Conservation (phyloP, 441 rosid species). For the Raphanus hybrid region DNA sequence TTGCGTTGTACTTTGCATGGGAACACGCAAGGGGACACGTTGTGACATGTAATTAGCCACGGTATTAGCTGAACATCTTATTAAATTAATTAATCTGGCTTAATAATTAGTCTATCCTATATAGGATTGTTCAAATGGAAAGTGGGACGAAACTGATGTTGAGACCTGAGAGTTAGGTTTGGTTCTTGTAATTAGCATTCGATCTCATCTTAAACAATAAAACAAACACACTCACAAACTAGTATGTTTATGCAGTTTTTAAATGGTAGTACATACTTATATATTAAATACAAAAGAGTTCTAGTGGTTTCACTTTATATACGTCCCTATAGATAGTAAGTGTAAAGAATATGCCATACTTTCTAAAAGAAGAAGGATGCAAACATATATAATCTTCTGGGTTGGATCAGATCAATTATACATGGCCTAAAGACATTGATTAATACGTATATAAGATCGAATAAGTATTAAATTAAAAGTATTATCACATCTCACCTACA, state of each 20-base stretch:
- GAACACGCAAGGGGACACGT: slow-evolving; percentile 44
- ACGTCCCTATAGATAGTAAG: slow-evolving; percentile 30
- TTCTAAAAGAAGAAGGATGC: slow-evolving; percentile 34
- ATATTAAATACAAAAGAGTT: not conserved
- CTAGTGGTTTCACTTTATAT: slow-evolving; percentile 29
- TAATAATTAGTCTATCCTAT: slow-evolving; percentile 29
- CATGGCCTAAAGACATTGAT: slow-evolving; percentile 30
- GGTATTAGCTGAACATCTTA: not conserved
- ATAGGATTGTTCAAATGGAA: slow-evolving; percentile 10
- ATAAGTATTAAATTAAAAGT: not conserved
- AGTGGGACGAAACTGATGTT: slow-evolving; percentile 37
- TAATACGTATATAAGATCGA: slow-evolving; percentile 14
- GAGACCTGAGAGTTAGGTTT: slow-evolving; percentile 34
- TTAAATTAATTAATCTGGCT: not conserved
- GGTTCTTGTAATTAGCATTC: slow-evolving; percentile 24
- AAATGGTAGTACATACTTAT: not conserved
- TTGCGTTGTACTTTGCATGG: slow-evolving; percentile 43
- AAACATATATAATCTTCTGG: not conserved
- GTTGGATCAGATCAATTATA: slow-evolving; percentile 27
- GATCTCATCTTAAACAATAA: slow-evolving; percentile 30
- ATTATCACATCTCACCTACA: slow-evolving; percentile 25
- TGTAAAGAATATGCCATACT: not conserved
- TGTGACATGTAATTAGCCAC: slow-evolving; percentile 23
- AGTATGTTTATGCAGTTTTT: not conserved
- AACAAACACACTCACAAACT: not conserved